phyloP scores from a whole-genome alignment of 202 grass and related monocot species.

The Panicum virgatum region DNA sequence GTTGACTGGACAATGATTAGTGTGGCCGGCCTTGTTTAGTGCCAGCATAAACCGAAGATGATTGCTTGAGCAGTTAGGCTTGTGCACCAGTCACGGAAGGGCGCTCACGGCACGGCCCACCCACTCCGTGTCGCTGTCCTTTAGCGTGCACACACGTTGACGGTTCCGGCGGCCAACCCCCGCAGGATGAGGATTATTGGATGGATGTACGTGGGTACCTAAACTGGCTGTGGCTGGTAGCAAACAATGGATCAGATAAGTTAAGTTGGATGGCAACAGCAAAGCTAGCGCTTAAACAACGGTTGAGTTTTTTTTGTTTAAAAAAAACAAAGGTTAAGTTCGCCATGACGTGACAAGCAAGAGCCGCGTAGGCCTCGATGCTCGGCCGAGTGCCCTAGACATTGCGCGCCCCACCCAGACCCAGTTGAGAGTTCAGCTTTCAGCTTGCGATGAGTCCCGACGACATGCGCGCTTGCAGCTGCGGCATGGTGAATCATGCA shows the following conservation, averaged over 20 bases:
- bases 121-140: not conserved
- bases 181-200: not conserved
- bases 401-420: not conserved
- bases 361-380: not conserved
- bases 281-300: not conserved
- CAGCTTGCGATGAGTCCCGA: too few relatives aligned
- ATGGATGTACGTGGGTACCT: not conserved
- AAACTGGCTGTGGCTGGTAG: not conserved
- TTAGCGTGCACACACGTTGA: not conserved
- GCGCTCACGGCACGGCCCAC: not conserved
- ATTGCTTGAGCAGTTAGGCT: not conserved
- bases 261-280: not conserved
- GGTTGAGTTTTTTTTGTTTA: too few relatives aligned
- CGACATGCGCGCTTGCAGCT: too few relatives aligned
- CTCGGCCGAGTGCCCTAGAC: not conserved
- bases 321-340: too few relatives aligned
- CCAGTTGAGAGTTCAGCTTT: too few relatives aligned
- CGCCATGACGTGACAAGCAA: not conserved
- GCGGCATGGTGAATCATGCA: not conserved
- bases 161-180: conserved; percentile 8
- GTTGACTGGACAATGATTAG: not conserved
- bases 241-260: not conserved
- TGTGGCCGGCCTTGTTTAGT: not conserved
- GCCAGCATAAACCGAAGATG: not conserved
- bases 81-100: not conserved